Conservation (phyloP, 495 filamentous ascomycete species). For the Aspergillus steynii region DNA sequence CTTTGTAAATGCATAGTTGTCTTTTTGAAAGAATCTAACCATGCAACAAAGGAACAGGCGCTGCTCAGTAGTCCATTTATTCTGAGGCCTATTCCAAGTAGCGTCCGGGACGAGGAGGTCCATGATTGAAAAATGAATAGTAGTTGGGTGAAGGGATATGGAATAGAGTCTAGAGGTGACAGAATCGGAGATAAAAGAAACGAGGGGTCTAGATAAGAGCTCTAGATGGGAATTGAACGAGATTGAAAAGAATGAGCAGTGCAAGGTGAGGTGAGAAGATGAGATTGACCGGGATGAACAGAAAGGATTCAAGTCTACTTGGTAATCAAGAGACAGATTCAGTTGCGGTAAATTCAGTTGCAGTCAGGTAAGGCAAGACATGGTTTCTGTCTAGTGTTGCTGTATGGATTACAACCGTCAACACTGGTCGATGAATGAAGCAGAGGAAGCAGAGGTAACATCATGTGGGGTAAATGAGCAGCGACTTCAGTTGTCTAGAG, state of each 20-base stretch:
- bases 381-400: too few species aligned
- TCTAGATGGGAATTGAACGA: too few species aligned
- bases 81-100: neutral
- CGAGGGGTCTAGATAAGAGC: too few species aligned
- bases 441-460: neutral
- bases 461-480: neutral
- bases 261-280: neutral
- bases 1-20: constrained; percentile 4
- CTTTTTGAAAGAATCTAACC: constrained; percentile 25
- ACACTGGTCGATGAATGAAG: neutral
- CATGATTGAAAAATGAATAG: neutral
- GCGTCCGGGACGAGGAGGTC: neutral
- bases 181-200: neutral
- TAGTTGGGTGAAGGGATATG: neutral
- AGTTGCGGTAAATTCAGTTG: too few species aligned
- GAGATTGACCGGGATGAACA: neutral
- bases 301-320: too few species aligned
- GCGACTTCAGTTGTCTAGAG: too few species aligned
- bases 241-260: neutral
- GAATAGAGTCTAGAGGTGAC: neutral
- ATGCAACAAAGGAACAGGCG: constrained; percentile 31
- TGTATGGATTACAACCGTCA: neutral
- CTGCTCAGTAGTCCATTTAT: constrained; percentile 25
- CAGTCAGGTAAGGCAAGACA: too few species aligned
- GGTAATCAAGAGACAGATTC: too few species aligned